Percentiles rank a stretch among this genome's conserved stretches.
phyloP scores from a whole-genome alignment of 192 early-diverging fungal genomes.

The Coemansia sp. region DNA sequence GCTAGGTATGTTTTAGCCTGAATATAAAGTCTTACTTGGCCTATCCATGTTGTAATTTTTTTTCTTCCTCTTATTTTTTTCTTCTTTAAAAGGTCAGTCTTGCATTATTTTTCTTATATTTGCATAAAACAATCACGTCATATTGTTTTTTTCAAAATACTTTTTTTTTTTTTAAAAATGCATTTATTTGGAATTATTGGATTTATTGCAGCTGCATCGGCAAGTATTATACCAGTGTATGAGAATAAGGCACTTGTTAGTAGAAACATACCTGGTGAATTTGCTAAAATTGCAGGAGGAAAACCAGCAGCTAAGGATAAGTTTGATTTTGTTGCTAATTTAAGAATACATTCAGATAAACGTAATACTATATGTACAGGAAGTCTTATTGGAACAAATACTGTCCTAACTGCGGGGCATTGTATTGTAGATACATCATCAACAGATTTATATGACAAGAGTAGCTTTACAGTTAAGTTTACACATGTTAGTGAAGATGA shows the following conservation, averaged over 20 bases:
- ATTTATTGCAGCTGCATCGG: not conserved
- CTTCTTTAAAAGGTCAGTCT: not conserved
- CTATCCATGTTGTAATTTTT: not conserved
- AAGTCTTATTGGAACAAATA: conserved; percentile 42
- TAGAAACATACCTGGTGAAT: not conserved
- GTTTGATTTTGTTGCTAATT: conserved; percentile 26
- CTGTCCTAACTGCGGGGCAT: conserved; percentile 51
- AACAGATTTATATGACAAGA: not conserved
- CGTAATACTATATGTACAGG: conserved; percentile 32
- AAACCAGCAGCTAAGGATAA: conserved; percentile 5
- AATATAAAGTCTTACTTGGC: not conserved
- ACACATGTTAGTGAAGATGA: not conserved
- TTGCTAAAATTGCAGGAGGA: conserved; percentile 33
- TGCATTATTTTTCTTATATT: not conserved
- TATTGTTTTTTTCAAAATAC: not conserved
- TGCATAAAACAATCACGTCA: not conserved
- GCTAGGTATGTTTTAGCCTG: not conserved
- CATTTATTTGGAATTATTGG: not conserved
- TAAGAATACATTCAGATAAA: not conserved
- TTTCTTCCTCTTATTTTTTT: not conserved
- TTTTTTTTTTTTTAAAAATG: not conserved
- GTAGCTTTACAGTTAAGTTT: not conserved
- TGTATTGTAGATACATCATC: conserved; percentile 16
- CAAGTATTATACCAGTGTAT: not conserved
- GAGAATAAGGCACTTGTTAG: not conserved